Evolutionary conservation across 2,329 filamentous ascomycete genomes (phyloP).

Genomic region (Colletotrichum kahawae): DNA sequence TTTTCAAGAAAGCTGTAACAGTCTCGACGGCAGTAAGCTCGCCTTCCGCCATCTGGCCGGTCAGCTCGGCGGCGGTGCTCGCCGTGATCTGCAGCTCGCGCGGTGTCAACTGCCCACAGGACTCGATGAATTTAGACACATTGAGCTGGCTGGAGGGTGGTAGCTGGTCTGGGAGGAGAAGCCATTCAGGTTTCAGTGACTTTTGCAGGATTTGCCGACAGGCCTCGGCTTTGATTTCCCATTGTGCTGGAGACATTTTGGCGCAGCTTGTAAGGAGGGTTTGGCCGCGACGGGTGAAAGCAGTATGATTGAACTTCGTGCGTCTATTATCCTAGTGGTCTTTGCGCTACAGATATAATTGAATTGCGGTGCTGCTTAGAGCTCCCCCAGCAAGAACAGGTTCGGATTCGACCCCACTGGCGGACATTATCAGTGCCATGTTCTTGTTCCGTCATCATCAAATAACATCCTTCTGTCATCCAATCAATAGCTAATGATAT

Average conservation of each 20-base stretch:
- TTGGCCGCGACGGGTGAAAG: neutral
- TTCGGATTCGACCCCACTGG: neutral
- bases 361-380: neutral
- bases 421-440: neutral
- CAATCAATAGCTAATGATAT: neutral
- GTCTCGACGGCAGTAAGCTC: constrained; percentile 38
- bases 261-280: neutral
- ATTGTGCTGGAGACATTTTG: neutral
- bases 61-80: constrained; percentile 34
- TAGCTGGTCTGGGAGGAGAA: neutral
- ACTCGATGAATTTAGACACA: neutral
- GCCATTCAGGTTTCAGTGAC: constrained; percentile 4
- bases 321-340: neutral
- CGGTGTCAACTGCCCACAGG: constrained; percentile 34
- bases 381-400: neutral
- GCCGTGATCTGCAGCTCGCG: constrained; percentile 43
- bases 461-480: neutral
- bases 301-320: neutral
- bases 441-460: neutral
- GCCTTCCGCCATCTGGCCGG: constrained; percentile 26
- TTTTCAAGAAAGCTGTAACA: constrained; percentile 51
- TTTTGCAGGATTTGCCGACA: neutral
- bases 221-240: neutral
- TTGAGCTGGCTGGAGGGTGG: neutral
- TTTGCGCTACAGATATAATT: neutral